phyloP scores from a whole-genome alignment of 2,329 filamentous ascomycete genomes.

The Penicillium sp. region DNA sequence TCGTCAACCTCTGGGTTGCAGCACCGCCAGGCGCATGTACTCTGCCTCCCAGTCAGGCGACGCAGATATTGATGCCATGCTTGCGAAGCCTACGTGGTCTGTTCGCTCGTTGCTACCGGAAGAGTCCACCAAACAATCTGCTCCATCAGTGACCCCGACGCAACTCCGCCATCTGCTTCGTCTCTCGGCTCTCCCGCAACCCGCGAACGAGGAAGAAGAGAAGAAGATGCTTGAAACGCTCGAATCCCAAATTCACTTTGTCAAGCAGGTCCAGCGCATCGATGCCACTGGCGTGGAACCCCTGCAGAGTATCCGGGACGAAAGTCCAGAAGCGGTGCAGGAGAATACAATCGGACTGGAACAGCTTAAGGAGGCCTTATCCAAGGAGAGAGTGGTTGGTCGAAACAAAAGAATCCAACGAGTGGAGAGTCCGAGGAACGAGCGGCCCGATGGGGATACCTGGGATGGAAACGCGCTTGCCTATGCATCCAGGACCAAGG shows the following conservation, averaged over 20 bases:
- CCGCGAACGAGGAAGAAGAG: conserved; percentile 57
- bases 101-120: conserved; percentile 62
- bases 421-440: conserved; percentile 22
- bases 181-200: conserved; percentile 78
- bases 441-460: conserved; percentile 38
- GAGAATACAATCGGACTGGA: conserved; percentile 35
- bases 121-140: conserved; percentile 22
- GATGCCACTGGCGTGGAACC: conserved; percentile 66
- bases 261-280: conserved; percentile 72
- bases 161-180: conserved; percentile 77
- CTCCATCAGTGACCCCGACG: conserved; percentile 49
- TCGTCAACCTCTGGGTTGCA: too few species aligned
- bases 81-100: conserved; percentile 73
- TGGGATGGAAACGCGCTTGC: conserved; percentile 65
- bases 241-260: conserved; percentile 76
- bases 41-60: conserved; percentile 18
- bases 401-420: conserved; percentile 42
- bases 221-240: conserved; percentile 63
- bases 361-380: conserved; percentile 31
- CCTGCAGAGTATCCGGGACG: conserved; percentile 70
- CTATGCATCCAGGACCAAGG: conserved; percentile 56
- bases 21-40: conserved; percentile 18
- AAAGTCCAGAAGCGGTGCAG: conserved; percentile 33
- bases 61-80: conserved; percentile 39
- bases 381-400: conserved; percentile 36